These are phyloP conservation scores for Spathaspora sp. DNA, from an alignment of 1,139 yeast species.

Conservation along the genomic window DNA sequence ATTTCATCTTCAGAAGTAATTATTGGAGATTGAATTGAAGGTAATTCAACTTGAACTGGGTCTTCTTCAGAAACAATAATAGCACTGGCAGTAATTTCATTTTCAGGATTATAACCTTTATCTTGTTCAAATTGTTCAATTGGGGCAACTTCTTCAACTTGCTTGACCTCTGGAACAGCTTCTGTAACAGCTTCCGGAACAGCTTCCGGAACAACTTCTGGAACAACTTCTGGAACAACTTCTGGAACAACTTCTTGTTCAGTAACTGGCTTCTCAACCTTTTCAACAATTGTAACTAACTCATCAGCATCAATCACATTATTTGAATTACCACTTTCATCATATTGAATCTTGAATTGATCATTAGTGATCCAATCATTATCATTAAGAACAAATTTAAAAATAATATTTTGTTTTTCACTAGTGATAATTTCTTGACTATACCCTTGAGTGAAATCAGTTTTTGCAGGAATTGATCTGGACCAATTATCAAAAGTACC, in stretches of 20 bases:
- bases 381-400: slow-evolving; percentile 40
- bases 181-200: too few relatives aligned
- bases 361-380: slow-evolving; percentile 32
- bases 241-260: neutral
- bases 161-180: too few relatives aligned
- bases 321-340: slow-evolving; percentile 39
- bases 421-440: slow-evolving; percentile 19
- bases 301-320: slow-evolving; percentile 33
- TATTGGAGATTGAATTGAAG: slow-evolving; percentile 10
- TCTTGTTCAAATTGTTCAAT: slow-evolving; percentile 1
- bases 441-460: slow-evolving; percentile 12
- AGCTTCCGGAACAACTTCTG: slow-evolving; percentile 4
- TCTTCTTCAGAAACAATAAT: slow-evolving; percentile 5
- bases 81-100: slow-evolving; percentile 3
- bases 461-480: slow-evolving; percentile 18
- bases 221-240: slow-evolving; percentile 1
- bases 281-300: slow-evolving; percentile 15
- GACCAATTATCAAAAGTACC: slow-evolving; percentile 47
- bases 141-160: slow-evolving; percentile 4
- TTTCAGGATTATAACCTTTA: neutral
- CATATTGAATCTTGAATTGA: slow-evolving; percentile 26
- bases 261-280: slow-evolving; percentile 3
- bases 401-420: slow-evolving; percentile 24
- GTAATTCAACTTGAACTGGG: slow-evolving; percentile 6
- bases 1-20: slow-evolving; percentile 12